Base-by-base conservation (phyloP, 331 rosid species). In the Telfairia occidentalis region DNA sequence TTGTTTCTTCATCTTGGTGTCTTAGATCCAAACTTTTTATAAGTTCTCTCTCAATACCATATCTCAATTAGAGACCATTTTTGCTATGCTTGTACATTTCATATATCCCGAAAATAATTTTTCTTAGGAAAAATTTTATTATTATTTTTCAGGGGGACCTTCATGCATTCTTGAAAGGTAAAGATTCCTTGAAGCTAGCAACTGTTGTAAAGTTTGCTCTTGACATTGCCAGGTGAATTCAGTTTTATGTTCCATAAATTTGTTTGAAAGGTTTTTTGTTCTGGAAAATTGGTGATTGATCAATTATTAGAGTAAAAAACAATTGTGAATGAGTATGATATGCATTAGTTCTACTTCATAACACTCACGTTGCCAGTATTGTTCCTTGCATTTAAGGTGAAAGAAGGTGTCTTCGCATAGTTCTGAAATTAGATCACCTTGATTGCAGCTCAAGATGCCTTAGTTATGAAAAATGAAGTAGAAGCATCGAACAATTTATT, bases 221-320 rank as follows among this genome's bases (percentile, higher is more conserved):
- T 54, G 97, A 95, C 81, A 90, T 95, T 81, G 96, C 97, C 24
- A 91, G 98, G 98, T 94, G 63, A 26, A 78, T 77, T 70, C 21
- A 45, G 74, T 63, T 37, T 35, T 15, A 24, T 13, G 15, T 37
- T 37, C 49, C 35, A 12, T 35, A 40, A 35, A 32, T 35, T 37
- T 34, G 48, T 71, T 71, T 30, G 45, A 50, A 32, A 30, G 28
- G 26, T 29, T 69, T 69, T 67, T 23, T 7, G 4, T n/a, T 48
- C 58, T 45, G 28, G 58, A 46, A 9, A 29, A 48, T 71, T 15
- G 5, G 10, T 18, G 46, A 71, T 71, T 24, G 2, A 18, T 48
- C 18, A 29, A 13, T 50, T 32, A 28, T 37, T 73, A 19, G 10
- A 12, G 21, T 71, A 45, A 16, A 30, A 71, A 26, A 28, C 42